Evolutionary conservation across 805 yeast species (phyloP).

Genomic region (Cyberlindnera nakhonratchasimensis): DNA sequence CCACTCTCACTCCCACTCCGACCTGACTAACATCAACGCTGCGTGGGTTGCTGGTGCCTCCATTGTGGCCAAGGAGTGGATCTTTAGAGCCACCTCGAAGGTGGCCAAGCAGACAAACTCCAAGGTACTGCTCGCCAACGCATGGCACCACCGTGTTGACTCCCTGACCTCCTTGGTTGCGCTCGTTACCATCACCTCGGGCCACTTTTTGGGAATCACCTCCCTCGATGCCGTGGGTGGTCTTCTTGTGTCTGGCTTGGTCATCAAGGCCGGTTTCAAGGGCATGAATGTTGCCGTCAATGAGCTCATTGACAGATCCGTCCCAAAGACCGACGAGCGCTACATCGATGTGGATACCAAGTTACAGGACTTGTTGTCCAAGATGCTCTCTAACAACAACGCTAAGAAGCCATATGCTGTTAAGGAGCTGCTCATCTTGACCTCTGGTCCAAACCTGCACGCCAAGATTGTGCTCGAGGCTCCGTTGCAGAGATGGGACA

Average conservation of each 20-base stretch:
- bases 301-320: conserved; percentile 76
- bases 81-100: conserved; percentile 76
- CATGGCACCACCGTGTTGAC: conserved; percentile 98
- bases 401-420: conserved; percentile 36
- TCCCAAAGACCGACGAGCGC: conserved; percentile 47
- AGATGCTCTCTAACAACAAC: conserved; percentile 40
- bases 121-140: conserved; percentile 90
- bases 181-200: conserved; percentile 79
- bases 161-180: conserved; percentile 91
- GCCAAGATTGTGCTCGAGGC: conserved; percentile 34
- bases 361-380: conserved; percentile 33
- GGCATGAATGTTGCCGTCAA: conserved; percentile 67
- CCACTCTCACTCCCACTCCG: conserved; percentile 31
- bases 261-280: conserved; percentile 78
- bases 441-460: conserved; percentile 56
- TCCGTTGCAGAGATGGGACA: conserved; percentile 45
- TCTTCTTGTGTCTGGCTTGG: conserved; percentile 72
- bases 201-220: conserved; percentile 69
- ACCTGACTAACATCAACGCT: conserved; percentile 74
- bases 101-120: conserved; percentile 78
- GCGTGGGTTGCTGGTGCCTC: conserved; percentile 96
- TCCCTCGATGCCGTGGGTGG: conserved; percentile 96
- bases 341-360: conserved; percentile 41
- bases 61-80: conserved; percentile 82
- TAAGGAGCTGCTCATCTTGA: conserved; percentile 43